Evolutionary conservation across 1,139 yeast species (phyloP).

Genomic region (Wickerhamiella pararugosa): DNA sequence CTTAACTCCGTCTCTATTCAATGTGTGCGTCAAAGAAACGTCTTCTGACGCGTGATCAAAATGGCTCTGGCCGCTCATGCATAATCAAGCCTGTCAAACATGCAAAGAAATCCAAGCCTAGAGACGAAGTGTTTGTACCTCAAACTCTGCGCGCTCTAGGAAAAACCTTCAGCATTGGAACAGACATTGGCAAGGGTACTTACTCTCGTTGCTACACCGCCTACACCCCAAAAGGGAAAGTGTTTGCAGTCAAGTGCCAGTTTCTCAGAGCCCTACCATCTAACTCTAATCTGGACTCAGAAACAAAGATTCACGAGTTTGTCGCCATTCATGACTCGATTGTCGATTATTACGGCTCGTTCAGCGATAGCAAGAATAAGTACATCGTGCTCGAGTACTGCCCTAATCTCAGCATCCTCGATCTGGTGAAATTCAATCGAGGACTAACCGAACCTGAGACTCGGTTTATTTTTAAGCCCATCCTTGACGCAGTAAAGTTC

Average conservation of each 20-base stretch:
- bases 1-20: no score
- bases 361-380: neutral
- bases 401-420: neutral
- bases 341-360: neutral
- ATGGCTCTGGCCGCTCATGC: no score
- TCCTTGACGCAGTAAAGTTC: conserved; percentile 35
- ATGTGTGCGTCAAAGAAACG: no score
- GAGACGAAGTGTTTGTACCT: neutral
- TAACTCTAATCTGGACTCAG: neutral
- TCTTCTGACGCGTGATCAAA: no score
- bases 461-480: neutral
- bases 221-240: neutral
- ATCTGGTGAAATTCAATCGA: neutral
- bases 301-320: neutral
- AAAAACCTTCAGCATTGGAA: neutral
- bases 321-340: neutral
- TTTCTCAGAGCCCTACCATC: neutral
- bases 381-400: conserved; percentile 6
- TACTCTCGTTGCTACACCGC: conserved; percentile 1
- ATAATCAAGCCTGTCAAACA: neutral
- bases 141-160: neutral
- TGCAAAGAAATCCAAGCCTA: conserved; percentile 1
- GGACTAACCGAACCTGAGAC: neutral
- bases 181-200: conserved; percentile 3
- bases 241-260: conserved; percentile 4